Evolutionary conservation across 2,329 filamentous ascomycete species (phyloP).

Genomic region (Thelonectria blattea): DNA sequence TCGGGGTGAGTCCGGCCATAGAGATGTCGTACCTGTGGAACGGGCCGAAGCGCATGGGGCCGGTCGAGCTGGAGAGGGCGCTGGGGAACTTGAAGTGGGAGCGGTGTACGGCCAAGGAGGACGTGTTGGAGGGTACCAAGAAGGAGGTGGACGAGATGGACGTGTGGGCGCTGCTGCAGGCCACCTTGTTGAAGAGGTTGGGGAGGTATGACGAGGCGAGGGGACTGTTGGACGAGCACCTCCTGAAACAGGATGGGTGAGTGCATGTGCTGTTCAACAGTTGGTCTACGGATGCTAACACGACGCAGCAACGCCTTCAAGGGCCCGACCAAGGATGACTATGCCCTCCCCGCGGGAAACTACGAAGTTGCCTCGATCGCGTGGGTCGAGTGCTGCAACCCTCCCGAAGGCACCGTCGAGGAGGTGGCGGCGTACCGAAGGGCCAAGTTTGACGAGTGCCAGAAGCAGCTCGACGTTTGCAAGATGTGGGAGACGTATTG

Average conservation of each 20-base stretch:
- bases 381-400: constrained; percentile 71
- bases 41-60: constrained; percentile 80
- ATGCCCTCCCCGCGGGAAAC: constrained; percentile 73
- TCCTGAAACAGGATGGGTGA: constrained; percentile 70
- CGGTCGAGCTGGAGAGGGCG: constrained; percentile 67
- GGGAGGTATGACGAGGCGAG: constrained; percentile 70
- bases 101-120: constrained; percentile 59
- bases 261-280: constrained; percentile 27
- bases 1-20: constrained; percentile 79
- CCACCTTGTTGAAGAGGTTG: constrained; percentile 69
- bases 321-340: constrained; percentile 70
- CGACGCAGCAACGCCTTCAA: constrained; percentile 57
- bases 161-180: constrained; percentile 69
- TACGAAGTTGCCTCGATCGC: constrained; percentile 86
- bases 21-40: constrained; percentile 98
- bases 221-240: constrained; percentile 64
- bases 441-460: constrained; percentile 65
- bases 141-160: constrained; percentile 66
- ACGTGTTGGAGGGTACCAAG: constrained; percentile 52
- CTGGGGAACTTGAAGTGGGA: constrained; percentile 68
- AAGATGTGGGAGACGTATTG: constrained; percentile 74
- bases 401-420: constrained; percentile 40
- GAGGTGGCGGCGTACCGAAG: constrained; percentile 47
- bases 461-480: constrained; percentile 69
- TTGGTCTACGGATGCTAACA: constrained; percentile 16